Percentiles rank a stretch among this genome's conserved stretches.
These are phyloP conservation scores for Ilyonectria mors-panacis DNA, from an alignment of 2,329 filamentous ascomycete species.

Conservation along the genomic window DNA sequence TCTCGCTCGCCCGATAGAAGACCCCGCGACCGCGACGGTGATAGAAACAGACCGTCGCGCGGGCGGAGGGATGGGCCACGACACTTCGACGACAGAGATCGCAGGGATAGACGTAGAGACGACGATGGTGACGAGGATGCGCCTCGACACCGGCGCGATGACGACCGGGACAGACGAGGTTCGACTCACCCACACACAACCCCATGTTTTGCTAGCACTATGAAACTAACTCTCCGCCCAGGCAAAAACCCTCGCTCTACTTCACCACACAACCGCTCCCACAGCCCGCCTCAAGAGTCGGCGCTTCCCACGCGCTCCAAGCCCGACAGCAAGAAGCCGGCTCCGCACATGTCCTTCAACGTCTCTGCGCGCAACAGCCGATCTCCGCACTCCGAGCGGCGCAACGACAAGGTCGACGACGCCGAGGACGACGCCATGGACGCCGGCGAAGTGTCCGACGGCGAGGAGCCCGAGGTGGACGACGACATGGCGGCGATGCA, in stretches of 20 bases:
- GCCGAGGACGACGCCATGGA: slow-evolving; percentile 45
- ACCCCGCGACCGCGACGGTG: slow-evolving; percentile 58
- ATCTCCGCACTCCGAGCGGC: slow-evolving; percentile 30
- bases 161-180: slow-evolving; percentile 47
- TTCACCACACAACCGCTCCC: slow-evolving; percentile 50
- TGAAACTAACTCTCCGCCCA: slow-evolving; percentile 32
- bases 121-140: slow-evolving; percentile 47
- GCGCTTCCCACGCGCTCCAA: slow-evolving; percentile 55
- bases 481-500: slow-evolving; percentile 82
- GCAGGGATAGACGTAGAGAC: slow-evolving; percentile 44
- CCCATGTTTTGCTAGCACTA: too few species aligned
- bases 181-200: slow-evolving; percentile 5
- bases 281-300: slow-evolving; percentile 40
- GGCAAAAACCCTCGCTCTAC: slow-evolving; percentile 55
- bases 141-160: slow-evolving; percentile 39
- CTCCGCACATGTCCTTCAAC: slow-evolving; percentile 54
- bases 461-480: slow-evolving; percentile 65
- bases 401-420: slow-evolving; percentile 35
- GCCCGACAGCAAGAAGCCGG: slow-evolving; percentile 37
- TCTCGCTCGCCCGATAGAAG: slow-evolving; percentile 55
- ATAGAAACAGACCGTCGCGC: slow-evolving; percentile 49
- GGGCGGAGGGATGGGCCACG: slow-evolving; percentile 54
- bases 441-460: slow-evolving; percentile 49
- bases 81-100: slow-evolving; percentile 44
- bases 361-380: slow-evolving; percentile 48